Evolutionary conservation across 306 rosid species (phyloP), one percentile per base, ranked within the genome.

Genomic region (Cucurbita pepo): DNA sequence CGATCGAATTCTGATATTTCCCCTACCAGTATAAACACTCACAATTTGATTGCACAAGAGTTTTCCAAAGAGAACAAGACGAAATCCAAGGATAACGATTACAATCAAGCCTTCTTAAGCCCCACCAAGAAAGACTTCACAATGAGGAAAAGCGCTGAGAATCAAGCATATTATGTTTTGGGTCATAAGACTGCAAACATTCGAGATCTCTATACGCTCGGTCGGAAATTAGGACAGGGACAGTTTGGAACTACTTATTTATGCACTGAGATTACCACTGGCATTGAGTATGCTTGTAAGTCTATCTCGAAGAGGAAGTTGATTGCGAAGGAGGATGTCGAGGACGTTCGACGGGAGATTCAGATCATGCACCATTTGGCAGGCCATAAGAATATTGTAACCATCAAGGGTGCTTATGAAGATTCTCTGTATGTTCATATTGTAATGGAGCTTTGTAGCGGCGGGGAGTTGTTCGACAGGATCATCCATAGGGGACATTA

Each of bases 351-450:
- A 40, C 78, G 93, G 75, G 93, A 88, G 77, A 88, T 88, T 79
- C 93, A 88, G 83, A 88, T 88, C 63, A 86, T 88, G 93, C 93
- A 88, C 70, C 93, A 88, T 84, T 84, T 88, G 79, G 86, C 93
- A 0, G 93, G 93, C 67, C 93, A 88, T 77, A 86, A 80, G 66
- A 86, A 84, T 79, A 88, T 88, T 53, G 93, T 88, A 57, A 82
- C 88, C 65, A 88, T 88, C 73, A 88, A 84, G 77, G 93, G 93
- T 80, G 93, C 93, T 75, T 88, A 86, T 69, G 93, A 88, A 80
- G 93, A 88, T 79, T 71, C 87, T 0, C 75, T 88, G 65, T 88
- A 86, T 79, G 93, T 88, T 38, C 93, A 88, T 84, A 88, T 88
- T 79, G 93, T 88, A 73, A 88, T 88, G 93, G 93, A 86, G 79